Conservation (phyloP, 1,284 basidiomycete species). For the Melampsora larici-populina region DNA sequence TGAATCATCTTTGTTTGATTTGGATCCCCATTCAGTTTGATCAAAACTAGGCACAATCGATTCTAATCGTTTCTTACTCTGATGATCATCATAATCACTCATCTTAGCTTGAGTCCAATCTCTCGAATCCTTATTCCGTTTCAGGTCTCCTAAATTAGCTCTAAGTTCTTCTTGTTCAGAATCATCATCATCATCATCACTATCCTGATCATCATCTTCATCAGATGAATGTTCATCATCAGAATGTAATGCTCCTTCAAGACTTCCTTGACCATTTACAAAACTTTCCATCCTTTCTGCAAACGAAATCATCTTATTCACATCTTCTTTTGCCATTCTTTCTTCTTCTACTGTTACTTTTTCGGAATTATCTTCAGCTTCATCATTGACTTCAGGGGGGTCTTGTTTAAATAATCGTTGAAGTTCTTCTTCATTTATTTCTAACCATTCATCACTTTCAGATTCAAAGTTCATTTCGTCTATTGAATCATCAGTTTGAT, state of each 20-base stretch:
- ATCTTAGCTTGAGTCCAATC: conserved; percentile 62
- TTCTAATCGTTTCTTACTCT: conserved; percentile 51
- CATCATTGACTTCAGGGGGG: conserved; percentile 46
- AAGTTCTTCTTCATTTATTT: conserved; percentile 57
- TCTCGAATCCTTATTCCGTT: conserved; percentile 64
- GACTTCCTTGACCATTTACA: conserved; percentile 76
- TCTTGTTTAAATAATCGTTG: conserved; percentile 47
- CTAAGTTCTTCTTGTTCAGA: conserved; percentile 48
- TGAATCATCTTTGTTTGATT: conserved; percentile 16
- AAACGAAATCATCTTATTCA: conserved; percentile 67
- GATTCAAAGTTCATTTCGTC: background rate
- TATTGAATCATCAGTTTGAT: background rate
- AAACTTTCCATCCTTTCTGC: conserved; percentile 80
- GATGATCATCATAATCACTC: conserved; percentile 59
- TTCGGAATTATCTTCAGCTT: conserved; percentile 59
- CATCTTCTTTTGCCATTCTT: conserved; percentile 59
- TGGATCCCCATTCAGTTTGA: conserved; percentile 56
- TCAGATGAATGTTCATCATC: conserved; percentile 38
- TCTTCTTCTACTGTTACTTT: conserved; percentile 45
- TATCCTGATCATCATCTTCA: conserved; percentile 4
- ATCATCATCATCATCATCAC: conserved; percentile 44
- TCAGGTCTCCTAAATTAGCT: conserved; percentile 55
- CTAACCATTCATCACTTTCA: conserved; percentile 48
- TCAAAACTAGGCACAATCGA: conserved; percentile 55
- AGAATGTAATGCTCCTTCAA: conserved; percentile 68